Base-by-base conservation (phyloP, 257 asterid genomes). In the Fraxinus cuspidata region DNA sequence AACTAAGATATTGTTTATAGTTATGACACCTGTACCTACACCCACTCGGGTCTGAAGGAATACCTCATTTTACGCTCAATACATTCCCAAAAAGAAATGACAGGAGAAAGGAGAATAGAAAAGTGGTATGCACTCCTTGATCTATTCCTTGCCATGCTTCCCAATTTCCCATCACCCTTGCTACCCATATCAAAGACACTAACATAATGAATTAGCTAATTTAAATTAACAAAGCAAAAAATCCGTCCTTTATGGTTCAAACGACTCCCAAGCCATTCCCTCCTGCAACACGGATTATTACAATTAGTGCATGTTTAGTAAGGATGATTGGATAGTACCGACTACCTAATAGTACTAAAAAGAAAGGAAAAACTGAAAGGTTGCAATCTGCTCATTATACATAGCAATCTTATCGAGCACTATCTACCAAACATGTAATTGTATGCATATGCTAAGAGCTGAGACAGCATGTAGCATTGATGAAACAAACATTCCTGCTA, bases 51-150 rank as follows among this genome's bases (percentile, higher is more conserved):
- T 87, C 88, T 87, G 83, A 85, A 84, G 64, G 94, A 84, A 82
- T 90, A 91, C 85, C 91, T 88, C 89, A 86, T 86, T 81, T 89
- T 90, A 74, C 94, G 91, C 73, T 85, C 84, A 70, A 82, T 86
- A 83, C 92, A 89, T 70, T 86, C 97, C 97, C 96, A 91, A 60
- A 88, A 87, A 16, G 97, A 88, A 75, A 85, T 86, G 74, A 87
- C 81, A 6, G 94, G 91, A 78, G 87, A 84, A 27, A 83, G 86
- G 79, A 83, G 85, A 72, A 90, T 89, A 58, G 92, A 88, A 83
- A 86, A 88, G 31, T 83, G 90, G 86, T 85, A 88, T 60, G 86
- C 80, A 49, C 88, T 84, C 28, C 47, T 27, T 83, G 75, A 81
- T 38, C 86, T 79, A 40, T 81, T 74, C 76, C 78, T 74, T 73